phyloP scores from a whole-genome alignment of 1,139 yeast species.

The Lodderomyces parapsilosis region DNA sequence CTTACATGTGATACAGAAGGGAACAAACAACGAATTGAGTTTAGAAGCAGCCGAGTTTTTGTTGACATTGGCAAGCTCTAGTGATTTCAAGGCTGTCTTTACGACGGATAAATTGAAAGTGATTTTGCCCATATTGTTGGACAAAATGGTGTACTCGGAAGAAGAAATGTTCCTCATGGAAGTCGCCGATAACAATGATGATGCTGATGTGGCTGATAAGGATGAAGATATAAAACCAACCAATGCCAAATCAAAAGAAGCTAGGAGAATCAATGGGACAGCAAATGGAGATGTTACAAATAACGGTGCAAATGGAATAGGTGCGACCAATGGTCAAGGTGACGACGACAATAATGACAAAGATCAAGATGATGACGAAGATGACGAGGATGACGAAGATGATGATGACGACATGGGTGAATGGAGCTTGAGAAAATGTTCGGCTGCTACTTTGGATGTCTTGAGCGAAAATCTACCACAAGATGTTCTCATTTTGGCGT shows the following conservation, averaged over 20 bases:
- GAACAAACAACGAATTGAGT: constrained; percentile 65
- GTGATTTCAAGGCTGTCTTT: constrained; percentile 50
- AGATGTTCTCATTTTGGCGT: constrained; percentile 61
- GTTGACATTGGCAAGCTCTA: constrained; percentile 65
- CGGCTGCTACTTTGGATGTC: constrained; percentile 89
- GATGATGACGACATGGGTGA: constrained; percentile 62
- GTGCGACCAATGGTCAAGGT: neutral
- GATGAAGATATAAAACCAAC: constrained; percentile 87
- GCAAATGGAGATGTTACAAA: constrained; percentile 13
- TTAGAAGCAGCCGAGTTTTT: constrained; percentile 93
- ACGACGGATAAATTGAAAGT: constrained; percentile 51
- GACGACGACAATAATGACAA: constrained; percentile 32
- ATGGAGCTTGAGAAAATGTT: constrained; percentile 91
- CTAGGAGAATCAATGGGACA: constrained; percentile 33
- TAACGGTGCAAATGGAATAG: constrained; percentile 9
- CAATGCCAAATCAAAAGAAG: constrained; percentile 64
- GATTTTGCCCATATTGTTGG: constrained; percentile 72
- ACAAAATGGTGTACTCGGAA: constrained; percentile 86
- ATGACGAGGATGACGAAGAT: constrained; percentile 65
- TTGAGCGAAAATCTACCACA: constrained; percentile 69
- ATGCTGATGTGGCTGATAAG: constrained; percentile 66
- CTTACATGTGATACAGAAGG: constrained; percentile 66
- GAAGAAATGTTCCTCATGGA: constrained; percentile 74
- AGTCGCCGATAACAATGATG: constrained; percentile 67
- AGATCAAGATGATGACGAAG: constrained; percentile 43